Evolutionary conservation across 164 flowering plant genomes (phyloP), one percentile per base, ranked within the genome.

Genomic region (Aristolochia californica): DNA sequence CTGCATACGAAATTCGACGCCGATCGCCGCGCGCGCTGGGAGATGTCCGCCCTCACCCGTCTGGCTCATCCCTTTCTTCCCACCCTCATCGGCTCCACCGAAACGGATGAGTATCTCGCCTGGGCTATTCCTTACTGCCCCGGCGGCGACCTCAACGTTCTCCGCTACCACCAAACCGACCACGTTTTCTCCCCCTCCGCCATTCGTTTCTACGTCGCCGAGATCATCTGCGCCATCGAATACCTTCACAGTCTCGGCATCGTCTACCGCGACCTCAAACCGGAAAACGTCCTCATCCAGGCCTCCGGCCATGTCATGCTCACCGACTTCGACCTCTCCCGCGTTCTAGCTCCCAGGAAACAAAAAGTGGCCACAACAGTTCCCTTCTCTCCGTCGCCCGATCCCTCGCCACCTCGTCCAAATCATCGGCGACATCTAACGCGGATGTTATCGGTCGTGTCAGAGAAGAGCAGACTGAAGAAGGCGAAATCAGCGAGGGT

Each of bases 41-140:
- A 91, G 61, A 74, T 83, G 30, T 66, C 75, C 45, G 83, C 88
- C 48, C 80, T 91, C 43, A 1, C 70, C 59, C 75, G 83, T 9
- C 76, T 93, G 18, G 20, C 57, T 51, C 56, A 88, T 70, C 94
- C 90, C 0, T 87, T 85, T 57, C 85, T 93, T 17, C 97, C 99
- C 5, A 58, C 73, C 43, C 80, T 93, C 20, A 20, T 85, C 22
- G 87, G 81, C 44, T 68, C 74, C 24, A 28, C 70, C 5, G 94
- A 87, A 30, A 72, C 79, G 13, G 63, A 59, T 1, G 84, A 82
- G 1, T 66, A 78, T 62, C 52, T 87, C 13, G 93, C 80, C 22
- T 93, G 91, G 91, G 97, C 88, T 15, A 69, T 82, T n/a, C 95
- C 97, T 0, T 87, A 65, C 68, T 93, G 97, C 68, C 71, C 91